phyloP scores from a whole-genome alignment of 2,329 filamentous ascomycete genomes.

The Fusarium sp. region DNA sequence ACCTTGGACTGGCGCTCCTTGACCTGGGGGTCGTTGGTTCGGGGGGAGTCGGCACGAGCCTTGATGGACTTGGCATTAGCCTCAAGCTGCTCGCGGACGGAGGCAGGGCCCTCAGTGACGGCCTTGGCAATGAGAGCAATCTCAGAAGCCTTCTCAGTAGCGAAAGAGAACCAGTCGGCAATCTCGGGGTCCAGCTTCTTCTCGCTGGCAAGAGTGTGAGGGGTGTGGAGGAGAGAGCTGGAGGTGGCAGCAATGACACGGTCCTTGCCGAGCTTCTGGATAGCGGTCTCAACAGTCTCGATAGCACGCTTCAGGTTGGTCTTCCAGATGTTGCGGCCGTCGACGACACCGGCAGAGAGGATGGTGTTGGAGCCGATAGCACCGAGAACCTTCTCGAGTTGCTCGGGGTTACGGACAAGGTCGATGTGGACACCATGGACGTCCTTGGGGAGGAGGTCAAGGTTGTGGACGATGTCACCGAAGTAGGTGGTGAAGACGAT shows the following conservation, averaged over 20 bases:
- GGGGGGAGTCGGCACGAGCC: conserved; percentile 88
- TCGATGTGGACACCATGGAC: conserved; percentile 92
- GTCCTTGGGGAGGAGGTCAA: conserved; percentile 84
- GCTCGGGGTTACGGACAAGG: conserved; percentile 97
- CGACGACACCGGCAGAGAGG: conserved; percentile 95
- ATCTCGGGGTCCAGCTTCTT: conserved; percentile 97
- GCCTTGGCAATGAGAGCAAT: conserved; percentile 96
- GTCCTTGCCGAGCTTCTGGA: conserved; percentile 96
- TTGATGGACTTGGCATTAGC: conserved; percentile 96
- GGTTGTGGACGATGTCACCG: conserved; percentile 99
- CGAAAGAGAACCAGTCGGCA: conserved; percentile 98
- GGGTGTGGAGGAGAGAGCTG: conserved; percentile 97
- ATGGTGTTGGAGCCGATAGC: conserved; percentile 89
- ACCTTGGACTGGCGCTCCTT: conserved; percentile 96
- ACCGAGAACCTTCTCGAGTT: conserved; percentile 85
- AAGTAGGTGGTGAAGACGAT: conserved; percentile 97
- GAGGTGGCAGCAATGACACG: conserved; percentile 97
- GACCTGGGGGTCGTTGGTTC: conserved; percentile 97
- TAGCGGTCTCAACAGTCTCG: conserved; percentile 86
- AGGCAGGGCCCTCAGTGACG: conserved; percentile 88
- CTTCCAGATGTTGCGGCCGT: conserved; percentile 99
- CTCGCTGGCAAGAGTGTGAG: conserved; percentile 97
- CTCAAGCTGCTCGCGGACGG: conserved; percentile 89
- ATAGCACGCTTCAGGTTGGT: conserved; percentile 98
- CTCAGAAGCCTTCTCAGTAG: conserved; percentile 92